phyloP scores from a whole-genome alignment of 768 basidiomycete species.

The Daedaleopsis sinensis region DNA sequence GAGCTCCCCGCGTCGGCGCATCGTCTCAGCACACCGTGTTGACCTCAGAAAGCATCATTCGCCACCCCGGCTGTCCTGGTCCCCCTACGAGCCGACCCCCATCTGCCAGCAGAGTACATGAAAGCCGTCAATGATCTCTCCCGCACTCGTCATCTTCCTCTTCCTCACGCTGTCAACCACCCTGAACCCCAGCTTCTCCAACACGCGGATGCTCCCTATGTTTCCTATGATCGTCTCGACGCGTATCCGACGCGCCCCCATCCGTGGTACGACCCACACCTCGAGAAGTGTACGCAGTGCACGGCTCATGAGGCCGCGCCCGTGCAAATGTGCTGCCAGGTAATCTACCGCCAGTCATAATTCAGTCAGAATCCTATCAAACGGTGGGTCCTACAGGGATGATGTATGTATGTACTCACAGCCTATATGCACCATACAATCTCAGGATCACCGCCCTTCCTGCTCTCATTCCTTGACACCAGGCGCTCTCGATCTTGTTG shows the following conservation, averaged over 20 bases:
- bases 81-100: background rate
- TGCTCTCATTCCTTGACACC: slow-evolving; percentile 44
- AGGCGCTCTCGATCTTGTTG: slow-evolving; percentile 38
- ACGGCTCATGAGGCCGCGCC: slow-evolving; percentile 74
- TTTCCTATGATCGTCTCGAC: slow-evolving; percentile 55
- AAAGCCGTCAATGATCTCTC: slow-evolving; percentile 19
- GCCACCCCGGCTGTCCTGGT: background rate
- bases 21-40: no score
- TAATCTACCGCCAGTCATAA: slow-evolving; percentile 42
- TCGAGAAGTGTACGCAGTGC: slow-evolving; percentile 56
- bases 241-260: slow-evolving; percentile 54
- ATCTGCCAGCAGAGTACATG: slow-evolving; percentile 19
- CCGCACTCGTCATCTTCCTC: slow-evolving; percentile 25
- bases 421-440: slow-evolving; percentile 66
- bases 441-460: slow-evolving; percentile 50
- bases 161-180: slow-evolving; percentile 42
- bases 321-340: slow-evolving; percentile 59
- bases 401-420: slow-evolving; percentile 48
- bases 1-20: no score
- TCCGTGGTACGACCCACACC: slow-evolving; percentile 65
- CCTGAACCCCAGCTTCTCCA: slow-evolving; percentile 66
- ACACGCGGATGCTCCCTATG: slow-evolving; percentile 60
- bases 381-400: background rate
- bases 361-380: background rate
- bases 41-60: no score